Evolutionary conservation across 208 protist genomes (phyloP).

Genomic region (Angomonas ambiguus): DNA sequence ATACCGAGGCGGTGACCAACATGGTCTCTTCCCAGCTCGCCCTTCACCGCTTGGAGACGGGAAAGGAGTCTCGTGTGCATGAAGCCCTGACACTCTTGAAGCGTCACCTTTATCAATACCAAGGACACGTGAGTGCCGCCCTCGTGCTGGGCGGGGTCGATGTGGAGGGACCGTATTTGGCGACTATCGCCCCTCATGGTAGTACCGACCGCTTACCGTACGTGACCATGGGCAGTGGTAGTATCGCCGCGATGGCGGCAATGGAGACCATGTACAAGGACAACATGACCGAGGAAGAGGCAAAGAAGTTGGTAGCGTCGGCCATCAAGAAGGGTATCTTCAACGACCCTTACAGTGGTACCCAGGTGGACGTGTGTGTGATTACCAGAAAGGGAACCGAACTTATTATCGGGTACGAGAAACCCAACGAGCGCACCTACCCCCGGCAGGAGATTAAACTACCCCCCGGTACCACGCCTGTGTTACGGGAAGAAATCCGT

Average conservation of each 20-base stretch:
- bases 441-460: conserved; percentile 68
- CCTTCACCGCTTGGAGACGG: conserved; percentile 94
- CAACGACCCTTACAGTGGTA: conserved; percentile 99
- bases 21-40: conserved; percentile 94
- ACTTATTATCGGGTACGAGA: conserved; percentile 78
- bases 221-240: conserved; percentile 99
- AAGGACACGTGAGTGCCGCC: conserved; percentile 98
- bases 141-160: conserved; percentile 99
- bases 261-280: conserved; percentile 97
- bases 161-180: conserved; percentile 95
- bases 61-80: conserved; percentile 93
- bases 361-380: conserved; percentile 99
- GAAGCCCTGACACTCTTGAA: conserved; percentile 97
- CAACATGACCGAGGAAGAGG: conserved; percentile 94
- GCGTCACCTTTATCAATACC: conserved; percentile 97
- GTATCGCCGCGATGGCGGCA: conserved; percentile 98
- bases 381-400: conserved; percentile 92
- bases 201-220: conserved; percentile 97
- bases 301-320: conserved; percentile 95
- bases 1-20: conserved; percentile 95
- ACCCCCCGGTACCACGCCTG: conserved; percentile 74
- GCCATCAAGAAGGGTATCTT: conserved; percentile 99
- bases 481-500: conserved; percentile 73
- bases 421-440: conserved; percentile 80
- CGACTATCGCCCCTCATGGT: conserved; percentile 98